Percentiles rank a stretch among this genome's conserved stretches.
Conservation (phyloP, 306 rosid genomes). For the Abrus precatorius region DNA sequence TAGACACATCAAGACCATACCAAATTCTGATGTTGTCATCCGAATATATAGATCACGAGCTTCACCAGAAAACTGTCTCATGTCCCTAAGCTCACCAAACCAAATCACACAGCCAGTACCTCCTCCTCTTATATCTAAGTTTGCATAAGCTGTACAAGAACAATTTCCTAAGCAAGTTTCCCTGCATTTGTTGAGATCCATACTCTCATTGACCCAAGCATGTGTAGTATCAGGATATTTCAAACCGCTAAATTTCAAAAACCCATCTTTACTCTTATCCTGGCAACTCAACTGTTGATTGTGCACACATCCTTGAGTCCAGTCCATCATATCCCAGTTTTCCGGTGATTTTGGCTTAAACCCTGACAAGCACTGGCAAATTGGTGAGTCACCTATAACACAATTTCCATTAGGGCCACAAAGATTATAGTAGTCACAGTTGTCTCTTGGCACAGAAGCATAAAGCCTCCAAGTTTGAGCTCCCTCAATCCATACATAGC, state of each 20-base stretch:
- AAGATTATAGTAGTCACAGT: not conserved
- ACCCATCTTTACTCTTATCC: not conserved
- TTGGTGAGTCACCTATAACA: not conserved
- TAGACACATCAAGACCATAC: not conserved
- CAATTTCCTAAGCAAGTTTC: not conserved
- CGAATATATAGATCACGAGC: not conserved
- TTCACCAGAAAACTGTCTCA: not conserved
- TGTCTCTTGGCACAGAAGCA: not conserved
- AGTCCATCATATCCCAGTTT: not conserved
- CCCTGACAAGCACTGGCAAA: not conserved
- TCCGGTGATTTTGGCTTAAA: not conserved
- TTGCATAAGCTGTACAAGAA: not conserved
- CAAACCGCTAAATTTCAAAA: not conserved
- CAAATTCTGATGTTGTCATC: not conserved
- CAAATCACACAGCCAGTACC: not conserved
- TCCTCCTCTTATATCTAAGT: not conserved
- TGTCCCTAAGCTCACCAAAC: not conserved
- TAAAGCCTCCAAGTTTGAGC: not conserved
- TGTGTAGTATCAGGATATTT: not conserved
- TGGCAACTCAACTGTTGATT: not conserved
- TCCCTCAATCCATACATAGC: not conserved
- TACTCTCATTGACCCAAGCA: not conserved
- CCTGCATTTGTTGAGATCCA: not conserved
- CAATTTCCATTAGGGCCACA: not conserved
- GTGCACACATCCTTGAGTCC: not conserved